Evolutionary conservation across 306 rosid genomes (phyloP).

Genomic region (Spatholobus suberectus): DNA sequence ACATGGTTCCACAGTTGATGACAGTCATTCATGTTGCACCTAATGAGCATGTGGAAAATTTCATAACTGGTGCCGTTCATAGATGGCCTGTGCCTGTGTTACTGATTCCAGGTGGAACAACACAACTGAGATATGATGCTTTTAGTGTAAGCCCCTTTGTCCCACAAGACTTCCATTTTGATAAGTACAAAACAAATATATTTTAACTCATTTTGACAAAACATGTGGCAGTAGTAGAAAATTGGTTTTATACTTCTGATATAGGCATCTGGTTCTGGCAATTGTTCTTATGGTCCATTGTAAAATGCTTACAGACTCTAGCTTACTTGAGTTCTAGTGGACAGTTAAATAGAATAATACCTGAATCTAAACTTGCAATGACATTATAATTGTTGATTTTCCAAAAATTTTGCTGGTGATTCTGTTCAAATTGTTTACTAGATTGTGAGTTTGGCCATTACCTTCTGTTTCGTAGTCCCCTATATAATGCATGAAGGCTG

Average conservation of each 20-base stretch:
- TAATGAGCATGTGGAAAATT: conserved; percentile 69
- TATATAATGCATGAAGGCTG: conserved; percentile 29
- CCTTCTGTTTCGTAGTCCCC: not conserved
- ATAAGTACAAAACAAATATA: not conserved
- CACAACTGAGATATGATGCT: conserved; percentile 75
- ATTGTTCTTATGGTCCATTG: not conserved
- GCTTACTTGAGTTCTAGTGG: conserved; percentile 8
- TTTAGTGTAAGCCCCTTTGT: conserved; percentile 66
- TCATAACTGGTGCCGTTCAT: conserved; percentile 51
- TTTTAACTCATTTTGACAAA: not conserved
- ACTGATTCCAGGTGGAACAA: conserved; percentile 74
- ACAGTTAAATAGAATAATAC: not conserved
- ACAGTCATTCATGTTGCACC: conserved; percentile 79
- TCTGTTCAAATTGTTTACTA: not conserved
- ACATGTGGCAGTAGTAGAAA: conserved; percentile 6
- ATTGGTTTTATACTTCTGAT: not conserved
- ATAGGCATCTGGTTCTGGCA: not conserved
- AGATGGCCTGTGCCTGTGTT: conserved; percentile 80
- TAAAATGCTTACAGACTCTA: conserved; percentile 11
- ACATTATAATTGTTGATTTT: conserved; percentile 9
- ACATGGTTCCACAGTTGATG: conserved; percentile 57
- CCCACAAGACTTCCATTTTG: conserved; percentile 12
- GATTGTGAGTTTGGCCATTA: not conserved
- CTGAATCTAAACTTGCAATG: conserved; percentile 27
- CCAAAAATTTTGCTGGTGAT: not conserved